Base-by-base conservation (phyloP, 305 asterid genomes). In the Fraxinus nigra region DNA sequence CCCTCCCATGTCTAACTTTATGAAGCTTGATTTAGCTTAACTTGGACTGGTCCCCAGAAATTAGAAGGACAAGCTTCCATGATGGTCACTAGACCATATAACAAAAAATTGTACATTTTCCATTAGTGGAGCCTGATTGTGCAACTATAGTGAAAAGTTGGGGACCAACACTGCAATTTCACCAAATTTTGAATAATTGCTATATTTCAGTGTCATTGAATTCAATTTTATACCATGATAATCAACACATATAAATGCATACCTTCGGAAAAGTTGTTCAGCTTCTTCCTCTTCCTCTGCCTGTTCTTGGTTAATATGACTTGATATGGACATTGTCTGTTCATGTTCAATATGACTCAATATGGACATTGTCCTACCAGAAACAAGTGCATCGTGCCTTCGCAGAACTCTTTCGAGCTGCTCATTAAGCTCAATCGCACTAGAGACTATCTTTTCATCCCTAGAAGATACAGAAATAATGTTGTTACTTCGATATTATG, bases 231-330 rank as follows among this genome's bases (percentile, higher is more conserved):
- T 76, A 80, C 37, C 5, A 14, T 28, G 33, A 69, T 32, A 20
- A 76, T 59, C 4, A 61, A 59, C 63, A 38, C 13, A 46, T 40
- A 69, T 79, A 72, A 9, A 28, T 3, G 74, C 35, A 0, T 89
- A 94, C 99, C 99, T 90, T 84, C 97, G 87, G 82, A 87, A 92
- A 69, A 94, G 95, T 81, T 95, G 99, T 80, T 95, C 98, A 48
- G 94, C 90, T 79, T 92, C 99, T 88, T 94, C 97, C 78, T 94
- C 97, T 84, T 69, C 75, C 40, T 69, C 75, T 20, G 73, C 77
- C 75, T 86, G 87, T 72, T 80, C 92, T 80, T 84, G 91, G 85
- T 83, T 30, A 65, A 84, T 79, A 77, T 89, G 93, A 85, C 90
- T 84, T 83, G 97, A 89, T 1, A 81, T 85, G 79, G 97, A 83